These are phyloP conservation scores for Xanthoceras sorbifolium DNA, from an alignment of 345 rosid genomes.

Conservation along the genomic window DNA sequence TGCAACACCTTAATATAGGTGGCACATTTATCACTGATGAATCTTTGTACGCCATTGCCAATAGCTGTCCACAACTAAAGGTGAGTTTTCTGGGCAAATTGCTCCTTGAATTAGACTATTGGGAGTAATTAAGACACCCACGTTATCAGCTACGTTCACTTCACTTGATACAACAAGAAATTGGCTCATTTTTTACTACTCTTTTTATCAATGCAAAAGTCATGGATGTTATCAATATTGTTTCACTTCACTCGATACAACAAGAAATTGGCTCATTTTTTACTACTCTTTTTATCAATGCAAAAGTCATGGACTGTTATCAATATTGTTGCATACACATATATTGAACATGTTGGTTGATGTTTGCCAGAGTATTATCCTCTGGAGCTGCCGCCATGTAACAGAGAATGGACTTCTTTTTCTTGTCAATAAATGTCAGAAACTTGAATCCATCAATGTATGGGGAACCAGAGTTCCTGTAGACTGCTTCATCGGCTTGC, in stretches of 20 bases:
- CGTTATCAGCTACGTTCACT: not conserved
- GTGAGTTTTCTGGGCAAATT: constrained; percentile 28
- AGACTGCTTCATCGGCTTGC: constrained; percentile 63
- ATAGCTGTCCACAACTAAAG: constrained; percentile 74
- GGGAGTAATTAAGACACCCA: not conserved
- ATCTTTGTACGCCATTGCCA: constrained; percentile 72
- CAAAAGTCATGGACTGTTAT: no score
- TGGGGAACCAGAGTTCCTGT: constrained; percentile 89
- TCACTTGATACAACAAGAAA: not conserved
- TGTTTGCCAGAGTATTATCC: constrained; percentile 54
- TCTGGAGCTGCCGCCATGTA: constrained; percentile 96
- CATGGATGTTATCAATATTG: not conserved
- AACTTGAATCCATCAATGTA: constrained; percentile 71
- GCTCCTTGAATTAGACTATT: not conserved
- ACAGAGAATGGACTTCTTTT: constrained; percentile 63
- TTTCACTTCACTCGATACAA: not conserved
- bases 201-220: not conserved
- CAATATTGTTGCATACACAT: not conserved
- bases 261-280: not conserved
- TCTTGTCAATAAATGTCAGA: constrained; percentile 68
- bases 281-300: not conserved
- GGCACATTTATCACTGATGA: constrained; percentile 92
- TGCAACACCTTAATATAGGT: constrained; percentile 81
- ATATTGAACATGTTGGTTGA: not conserved
- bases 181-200: not conserved